Conservation (phyloP, 2,329 filamentous ascomycete genomes). For the Chrysoporthe cubensis region DNA sequence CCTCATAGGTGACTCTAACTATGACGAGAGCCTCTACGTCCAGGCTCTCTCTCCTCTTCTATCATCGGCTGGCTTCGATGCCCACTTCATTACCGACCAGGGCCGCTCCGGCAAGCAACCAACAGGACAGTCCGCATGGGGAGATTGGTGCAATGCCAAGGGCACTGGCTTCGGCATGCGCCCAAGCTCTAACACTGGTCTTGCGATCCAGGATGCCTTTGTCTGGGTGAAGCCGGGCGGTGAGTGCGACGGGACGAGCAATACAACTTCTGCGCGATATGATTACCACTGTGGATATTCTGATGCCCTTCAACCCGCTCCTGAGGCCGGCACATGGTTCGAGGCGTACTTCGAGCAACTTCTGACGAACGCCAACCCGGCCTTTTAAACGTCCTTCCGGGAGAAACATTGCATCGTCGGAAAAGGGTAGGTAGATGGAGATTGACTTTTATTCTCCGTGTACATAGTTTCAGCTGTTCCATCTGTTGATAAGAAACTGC, state of each 20-base stretch:
- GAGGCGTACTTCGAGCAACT: slow-evolving; percentile 63
- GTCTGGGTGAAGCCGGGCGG: slow-evolving; percentile 74
- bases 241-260: slow-evolving; percentile 57
- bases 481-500: slow-evolving; percentile 13
- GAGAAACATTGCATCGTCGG: neutral
- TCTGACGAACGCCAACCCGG: slow-evolving; percentile 59
- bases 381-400: slow-evolving; percentile 42
- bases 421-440: neutral
- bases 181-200: slow-evolving; percentile 65
- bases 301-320: slow-evolving; percentile 64
- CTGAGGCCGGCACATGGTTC: slow-evolving; percentile 73
- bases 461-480: slow-evolving; percentile 22
- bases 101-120: slow-evolving; percentile 62
- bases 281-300: slow-evolving; percentile 56
- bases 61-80: slow-evolving; percentile 48
- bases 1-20: slow-evolving; percentile 48
- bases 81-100: slow-evolving; percentile 54
- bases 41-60: slow-evolving; percentile 68
- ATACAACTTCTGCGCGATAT: slow-evolving; percentile 53
- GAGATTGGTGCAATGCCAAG: slow-evolving; percentile 70
- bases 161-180: slow-evolving; percentile 62
- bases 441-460: slow-evolving; percentile 13
- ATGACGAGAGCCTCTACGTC: slow-evolving; percentile 61
- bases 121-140: slow-evolving; percentile 64
- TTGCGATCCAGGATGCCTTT: slow-evolving; percentile 64